Evolutionary conservation across 108 stramenopile genomes (phyloP).

Genomic region (Bacterosira constricta): DNA sequence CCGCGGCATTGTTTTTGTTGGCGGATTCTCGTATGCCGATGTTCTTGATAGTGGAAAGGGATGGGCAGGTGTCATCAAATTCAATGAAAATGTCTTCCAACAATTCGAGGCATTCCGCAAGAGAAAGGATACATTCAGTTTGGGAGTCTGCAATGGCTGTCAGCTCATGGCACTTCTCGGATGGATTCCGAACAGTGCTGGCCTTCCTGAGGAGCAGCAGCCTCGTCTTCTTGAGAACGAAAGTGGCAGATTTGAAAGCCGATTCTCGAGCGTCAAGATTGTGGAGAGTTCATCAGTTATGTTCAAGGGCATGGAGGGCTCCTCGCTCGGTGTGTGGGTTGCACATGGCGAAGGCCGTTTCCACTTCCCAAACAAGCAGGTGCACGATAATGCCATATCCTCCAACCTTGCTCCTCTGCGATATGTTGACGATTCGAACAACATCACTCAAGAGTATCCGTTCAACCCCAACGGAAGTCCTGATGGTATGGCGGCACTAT

Average conservation of each 20-base stretch:
- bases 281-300: slow-evolving; percentile 80
- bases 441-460: slow-evolving; percentile 95
- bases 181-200: slow-evolving; percentile 90
- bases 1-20: slow-evolving; percentile 96
- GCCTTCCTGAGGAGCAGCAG: slow-evolving; percentile 82
- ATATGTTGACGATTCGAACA: slow-evolving; percentile 94
- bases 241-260: slow-evolving; percentile 96
- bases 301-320: slow-evolving; percentile 97
- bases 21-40: slow-evolving; percentile 98
- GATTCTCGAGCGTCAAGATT: slow-evolving; percentile 91
- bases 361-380: slow-evolving; percentile 90
- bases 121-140: slow-evolving; percentile 94
- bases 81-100: slow-evolving; percentile 90
- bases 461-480: slow-evolving; percentile 99
- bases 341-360: slow-evolving; percentile 99
- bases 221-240: slow-evolving; percentile 97
- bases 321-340: slow-evolving; percentile 97
- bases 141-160: slow-evolving; percentile 99
- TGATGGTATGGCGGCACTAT: slow-evolving; percentile 97
- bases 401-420: slow-evolving; percentile 89
- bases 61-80: slow-evolving; percentile 98
- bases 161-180: slow-evolving; percentile 99
- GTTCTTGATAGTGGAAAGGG: slow-evolving; percentile 98
- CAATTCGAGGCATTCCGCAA: slow-evolving; percentile 95
- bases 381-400: slow-evolving; percentile 68